Evolutionary conservation across 345 rosid species (phyloP).

Genomic region (Populus alba): DNA sequence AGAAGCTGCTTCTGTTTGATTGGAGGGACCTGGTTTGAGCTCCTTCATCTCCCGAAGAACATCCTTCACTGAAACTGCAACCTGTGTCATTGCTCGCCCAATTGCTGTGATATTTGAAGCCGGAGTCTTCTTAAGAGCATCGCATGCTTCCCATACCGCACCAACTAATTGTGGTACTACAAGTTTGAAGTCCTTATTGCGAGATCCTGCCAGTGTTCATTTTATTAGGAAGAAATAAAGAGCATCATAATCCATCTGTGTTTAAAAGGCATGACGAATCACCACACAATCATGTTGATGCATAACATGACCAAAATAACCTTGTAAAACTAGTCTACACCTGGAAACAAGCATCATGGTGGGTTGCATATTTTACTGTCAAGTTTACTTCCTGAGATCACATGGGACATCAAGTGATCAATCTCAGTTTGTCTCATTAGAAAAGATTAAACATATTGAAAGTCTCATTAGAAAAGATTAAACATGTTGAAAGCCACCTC

Average conservation of each 20-base stretch:
- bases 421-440: neutral
- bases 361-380: neutral
- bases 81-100: constrained; percentile 79
- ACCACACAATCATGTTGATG: neutral
- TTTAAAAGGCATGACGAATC: neutral
- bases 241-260: neutral
- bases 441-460: neutral
- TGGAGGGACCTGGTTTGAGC: constrained; percentile 58
- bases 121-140: constrained; percentile 77
- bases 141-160: constrained; percentile 84
- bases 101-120: constrained; percentile 68
- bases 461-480: neutral
- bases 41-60: constrained; percentile 96
- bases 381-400: neutral
- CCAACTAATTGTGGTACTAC: constrained; percentile 66
- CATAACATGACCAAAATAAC: neutral
- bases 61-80: constrained; percentile 86
- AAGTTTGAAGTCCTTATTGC: constrained; percentile 38
- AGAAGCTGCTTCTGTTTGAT: constrained; percentile 34
- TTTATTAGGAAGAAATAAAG: neutral
- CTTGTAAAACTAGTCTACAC: neutral
- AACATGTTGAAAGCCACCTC: neutral
- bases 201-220: constrained; percentile 44
- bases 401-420: neutral
- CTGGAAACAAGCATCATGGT: neutral